Evolutionary conservation across 257 asterid species (phyloP).

Genomic region (Solanum ossicruentum): DNA sequence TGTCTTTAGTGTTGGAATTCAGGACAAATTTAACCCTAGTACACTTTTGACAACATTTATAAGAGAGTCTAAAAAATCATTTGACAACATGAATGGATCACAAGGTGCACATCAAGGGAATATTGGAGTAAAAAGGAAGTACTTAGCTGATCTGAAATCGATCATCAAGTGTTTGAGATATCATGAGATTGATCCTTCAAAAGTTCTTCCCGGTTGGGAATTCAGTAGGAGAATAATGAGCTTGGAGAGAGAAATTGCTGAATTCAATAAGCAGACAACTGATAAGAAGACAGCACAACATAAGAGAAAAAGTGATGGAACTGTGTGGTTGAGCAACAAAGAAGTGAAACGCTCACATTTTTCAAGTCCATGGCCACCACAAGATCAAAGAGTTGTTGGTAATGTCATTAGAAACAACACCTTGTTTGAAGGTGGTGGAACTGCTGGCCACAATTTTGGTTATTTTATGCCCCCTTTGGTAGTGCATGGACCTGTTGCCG

Average conservation of each 20-base stretch:
- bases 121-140: slow-evolving; percentile 52
- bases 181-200: slow-evolving; percentile 47
- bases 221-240: slow-evolving; percentile 29
- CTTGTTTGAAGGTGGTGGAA: background rate
- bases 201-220: slow-evolving; percentile 71
- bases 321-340: slow-evolving; percentile 21
- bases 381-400: slow-evolving; percentile 6
- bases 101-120: slow-evolving; percentile 23
- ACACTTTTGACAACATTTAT: slow-evolving; percentile 41
- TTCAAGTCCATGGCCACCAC: slow-evolving; percentile 17
- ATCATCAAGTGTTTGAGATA: slow-evolving; percentile 40
- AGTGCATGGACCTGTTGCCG: background rate
- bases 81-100: slow-evolving; percentile 28
- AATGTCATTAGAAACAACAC: background rate
- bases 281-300: slow-evolving; percentile 15
- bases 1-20: slow-evolving; percentile 44
- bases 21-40: slow-evolving; percentile 44
- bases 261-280: background rate
- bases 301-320: slow-evolving; percentile 48
- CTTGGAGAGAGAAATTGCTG: slow-evolving; percentile 45
- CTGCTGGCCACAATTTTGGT: slow-evolving; percentile 7
- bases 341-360: slow-evolving; percentile 43
- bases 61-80: slow-evolving; percentile 34
- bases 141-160: slow-evolving; percentile 37
- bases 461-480: background rate